A percentile compares a stretch with the other conserved stretches of the same genome.
Conservation (phyloP, 2,329 filamentous ascomycete species). For the Helminthosporium solani region DNA sequence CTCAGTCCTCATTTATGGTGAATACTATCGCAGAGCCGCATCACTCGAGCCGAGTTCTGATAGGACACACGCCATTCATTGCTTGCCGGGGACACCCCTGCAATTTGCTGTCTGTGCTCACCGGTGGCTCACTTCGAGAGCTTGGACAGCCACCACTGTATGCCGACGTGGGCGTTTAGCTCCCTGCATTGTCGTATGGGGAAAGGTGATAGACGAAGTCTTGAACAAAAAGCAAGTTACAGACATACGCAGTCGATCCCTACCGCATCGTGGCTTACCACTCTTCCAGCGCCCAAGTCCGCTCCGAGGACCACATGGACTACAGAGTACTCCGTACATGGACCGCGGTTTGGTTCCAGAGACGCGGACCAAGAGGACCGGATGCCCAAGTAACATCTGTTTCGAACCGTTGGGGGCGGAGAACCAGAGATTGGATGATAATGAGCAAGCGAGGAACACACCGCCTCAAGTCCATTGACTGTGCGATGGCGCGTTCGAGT, state of each 20-base stretch:
- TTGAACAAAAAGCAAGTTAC: slow-evolving; percentile 28
- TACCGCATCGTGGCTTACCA: slow-evolving; percentile 19
- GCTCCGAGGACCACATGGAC: slow-evolving; percentile 17
- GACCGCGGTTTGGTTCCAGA: slow-evolving; percentile 13
- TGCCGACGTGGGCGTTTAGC: slow-evolving; percentile 26
- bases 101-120: slow-evolving; percentile 21
- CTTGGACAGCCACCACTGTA: slow-evolving; percentile 31
- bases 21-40: slow-evolving; percentile 39
- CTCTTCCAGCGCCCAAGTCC: slow-evolving; percentile 14
- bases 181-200: slow-evolving; percentile 23
- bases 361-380: slow-evolving; percentile 12
- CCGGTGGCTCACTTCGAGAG: slow-evolving; percentile 28
- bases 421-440: slow-evolving; percentile 13
- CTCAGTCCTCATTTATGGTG: slow-evolving; percentile 33
- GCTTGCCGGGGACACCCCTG: slow-evolving; percentile 9
- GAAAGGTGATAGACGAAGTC: slow-evolving; percentile 23
- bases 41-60: slow-evolving; percentile 7
- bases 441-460: slow-evolving; percentile 11
- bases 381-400: slow-evolving; percentile 16
- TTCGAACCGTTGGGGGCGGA: slow-evolving; percentile 27
- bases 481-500: slow-evolving; percentile 15
- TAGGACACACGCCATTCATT: slow-evolving; percentile 6
- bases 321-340: too few relatives aligned
- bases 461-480: slow-evolving; percentile 8
- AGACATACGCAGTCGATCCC: slow-evolving; percentile 22